These are phyloP conservation scores for Apophysomyces variabilis DNA, from an alignment of 371 early-diverging fungal genomes.

Conservation along the genomic window DNA sequence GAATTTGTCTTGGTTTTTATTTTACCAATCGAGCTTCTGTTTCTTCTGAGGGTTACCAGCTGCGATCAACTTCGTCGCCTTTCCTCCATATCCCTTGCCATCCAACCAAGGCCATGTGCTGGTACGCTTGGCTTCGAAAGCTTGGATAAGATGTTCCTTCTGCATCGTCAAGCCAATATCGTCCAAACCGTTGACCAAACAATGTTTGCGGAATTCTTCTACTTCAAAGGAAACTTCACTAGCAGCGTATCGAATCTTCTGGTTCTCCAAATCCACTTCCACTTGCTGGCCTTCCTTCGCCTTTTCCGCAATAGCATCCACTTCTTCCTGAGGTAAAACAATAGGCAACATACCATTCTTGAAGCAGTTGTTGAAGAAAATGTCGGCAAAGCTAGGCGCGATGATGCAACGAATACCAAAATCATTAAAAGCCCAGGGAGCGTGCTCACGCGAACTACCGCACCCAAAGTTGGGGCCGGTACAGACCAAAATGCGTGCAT, in stretches of 20 bases:
- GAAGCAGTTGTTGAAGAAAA: conserved; percentile 75
- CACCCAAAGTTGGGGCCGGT: conserved; percentile 76
- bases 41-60: conserved; percentile 31
- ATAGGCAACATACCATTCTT: conserved; percentile 76
- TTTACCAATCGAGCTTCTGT: conserved; percentile 55
- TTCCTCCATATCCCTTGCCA: conserved; percentile 53
- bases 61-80: conserved; percentile 41
- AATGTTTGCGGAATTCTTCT: conserved; percentile 63
- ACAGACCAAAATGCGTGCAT: conserved; percentile 58
- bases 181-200: conserved; percentile 70
- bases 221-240: conserved; percentile 58
- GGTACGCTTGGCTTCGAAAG: conserved; percentile 59
- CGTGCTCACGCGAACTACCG: conserved; percentile 75
- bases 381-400: conserved; percentile 73
- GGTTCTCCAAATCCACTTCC: conserved; percentile 62
- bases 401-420: conserved; percentile 75
- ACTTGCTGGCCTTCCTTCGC: conserved; percentile 51
- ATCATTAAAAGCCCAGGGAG: conserved; percentile 76
- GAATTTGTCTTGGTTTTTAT: too few species aligned
- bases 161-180: conserved; percentile 75
- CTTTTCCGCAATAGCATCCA: conserved; percentile 48
- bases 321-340: conserved; percentile 39
- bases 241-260: conserved; percentile 44
- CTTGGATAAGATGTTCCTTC: conserved; percentile 55
- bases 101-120: conserved; percentile 68